Conservation (phyloP, 768 basidiomycete genomes). For the Sarcodon sp. region DNA sequence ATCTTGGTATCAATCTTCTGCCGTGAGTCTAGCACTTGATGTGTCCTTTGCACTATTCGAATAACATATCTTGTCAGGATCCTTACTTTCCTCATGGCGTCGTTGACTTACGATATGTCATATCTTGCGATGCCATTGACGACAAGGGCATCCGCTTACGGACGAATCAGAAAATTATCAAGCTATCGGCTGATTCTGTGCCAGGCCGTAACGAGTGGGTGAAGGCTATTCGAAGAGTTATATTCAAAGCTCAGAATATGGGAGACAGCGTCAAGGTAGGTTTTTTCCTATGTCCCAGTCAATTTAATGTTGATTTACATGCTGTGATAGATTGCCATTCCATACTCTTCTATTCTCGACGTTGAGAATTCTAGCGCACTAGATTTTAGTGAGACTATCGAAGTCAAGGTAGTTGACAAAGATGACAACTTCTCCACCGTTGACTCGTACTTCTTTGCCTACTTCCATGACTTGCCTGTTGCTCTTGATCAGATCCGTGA, state of each 20-base stretch:
- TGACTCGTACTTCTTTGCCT: conserved; percentile 91
- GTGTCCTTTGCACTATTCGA: conserved; percentile 1
- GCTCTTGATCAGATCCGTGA: conserved; percentile 77
- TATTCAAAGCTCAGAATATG: conserved; percentile 93
- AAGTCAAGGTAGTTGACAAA: conserved; percentile 84
- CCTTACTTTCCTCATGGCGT: conserved; percentile 98
- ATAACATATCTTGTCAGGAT: conserved; percentile 38
- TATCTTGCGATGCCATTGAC: conserved; percentile 69
- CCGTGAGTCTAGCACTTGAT: conserved; percentile 33
- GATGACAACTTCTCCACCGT: conserved; percentile 54
- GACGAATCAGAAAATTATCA: conserved; percentile 68
- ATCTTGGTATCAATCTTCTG: conserved; percentile 93
- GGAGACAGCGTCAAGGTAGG: conserved; percentile 88
- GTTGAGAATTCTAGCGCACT: conserved; percentile 81
- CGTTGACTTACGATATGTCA: conserved; percentile 87
- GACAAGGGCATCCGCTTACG: conserved; percentile 75
- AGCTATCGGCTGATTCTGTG: conserved; percentile 64
- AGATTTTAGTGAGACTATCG: conserved; percentile 95
- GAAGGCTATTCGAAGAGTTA: conserved; percentile 85
- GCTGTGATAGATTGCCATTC: conserved; percentile 69
- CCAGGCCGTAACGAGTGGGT: conserved; percentile 92
- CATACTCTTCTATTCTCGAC: conserved; percentile 80
- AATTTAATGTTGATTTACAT: conserved; percentile 1
- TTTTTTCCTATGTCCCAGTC: background rate
- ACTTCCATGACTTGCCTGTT: conserved; percentile 70